A percentile compares a stretch with the other conserved stretches of the same genome.
Conservation (phyloP, 352 stramenopile genomes). For the Achlya hypogyna region DNA sequence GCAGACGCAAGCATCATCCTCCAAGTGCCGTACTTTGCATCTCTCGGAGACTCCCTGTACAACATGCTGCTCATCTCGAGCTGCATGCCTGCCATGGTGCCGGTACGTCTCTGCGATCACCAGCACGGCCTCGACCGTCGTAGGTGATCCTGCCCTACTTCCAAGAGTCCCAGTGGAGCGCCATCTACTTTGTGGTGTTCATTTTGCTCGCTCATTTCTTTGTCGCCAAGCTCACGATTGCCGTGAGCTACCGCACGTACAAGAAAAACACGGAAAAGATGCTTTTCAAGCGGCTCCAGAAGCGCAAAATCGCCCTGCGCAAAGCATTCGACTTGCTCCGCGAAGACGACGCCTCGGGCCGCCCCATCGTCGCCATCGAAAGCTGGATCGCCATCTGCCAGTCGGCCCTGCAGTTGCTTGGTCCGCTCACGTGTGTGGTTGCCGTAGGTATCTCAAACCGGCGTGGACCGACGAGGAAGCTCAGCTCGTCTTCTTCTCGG, state of each 20-base stretch:
- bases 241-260: constrained; percentile 77
- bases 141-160: constrained; percentile 81
- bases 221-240: constrained; percentile 75
- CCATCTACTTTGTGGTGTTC: constrained; percentile 72
- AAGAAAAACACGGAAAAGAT: constrained; percentile 79
- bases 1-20: constrained; percentile 49
- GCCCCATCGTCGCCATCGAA: constrained; percentile 38
- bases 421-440: background rate
- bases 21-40: constrained; percentile 53
- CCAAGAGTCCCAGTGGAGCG: constrained; percentile 62
- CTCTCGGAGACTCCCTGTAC: constrained; percentile 61
- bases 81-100: constrained; percentile 66
- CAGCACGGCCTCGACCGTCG: too few relatives aligned
- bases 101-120: background rate
- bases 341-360: constrained; percentile 18
- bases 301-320: constrained; percentile 67
- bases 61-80: constrained; percentile 77
- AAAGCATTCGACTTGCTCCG: constrained; percentile 71
- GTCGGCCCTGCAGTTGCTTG: background rate
- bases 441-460: constrained; percentile 40
- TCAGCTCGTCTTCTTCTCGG: constrained; percentile 69
- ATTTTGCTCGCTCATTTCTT: constrained; percentile 74
- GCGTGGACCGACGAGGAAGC: constrained; percentile 66
- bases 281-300: constrained; percentile 78
- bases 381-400: constrained; percentile 65